Evolutionary conservation across 805 yeast species (phyloP).

Genomic region (Candida golubevii): DNA sequence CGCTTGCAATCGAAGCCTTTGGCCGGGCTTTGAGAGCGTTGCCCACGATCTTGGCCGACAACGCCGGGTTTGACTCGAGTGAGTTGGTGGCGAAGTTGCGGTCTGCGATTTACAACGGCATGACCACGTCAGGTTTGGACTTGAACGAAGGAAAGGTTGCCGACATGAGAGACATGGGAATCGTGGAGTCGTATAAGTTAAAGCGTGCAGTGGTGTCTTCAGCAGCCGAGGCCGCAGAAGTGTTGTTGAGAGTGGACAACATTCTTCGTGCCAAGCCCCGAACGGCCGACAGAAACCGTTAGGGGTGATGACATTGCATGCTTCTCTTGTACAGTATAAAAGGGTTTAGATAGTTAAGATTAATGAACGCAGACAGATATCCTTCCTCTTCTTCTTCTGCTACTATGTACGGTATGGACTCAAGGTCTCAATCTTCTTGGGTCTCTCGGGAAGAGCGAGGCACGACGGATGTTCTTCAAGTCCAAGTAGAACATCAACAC

Average conservation of each 20-base stretch:
- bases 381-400: too few species aligned
- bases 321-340: constrained; percentile 3
- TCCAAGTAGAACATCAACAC: constrained; percentile 98
- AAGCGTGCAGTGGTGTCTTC: constrained; percentile 91
- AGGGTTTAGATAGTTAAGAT: constrained; percentile 4
- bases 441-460: constrained; percentile 99
- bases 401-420: too few species aligned
- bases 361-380: background rate
- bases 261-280: constrained; percentile 96
- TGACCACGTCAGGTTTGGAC: constrained; percentile 88
- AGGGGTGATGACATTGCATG: constrained; percentile 3
- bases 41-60: constrained; percentile 93
- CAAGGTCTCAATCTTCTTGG: constrained; percentile 90
- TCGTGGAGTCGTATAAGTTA: constrained; percentile 88
- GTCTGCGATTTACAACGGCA: constrained; percentile 87
- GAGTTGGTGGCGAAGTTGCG: constrained; percentile 88
- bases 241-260: constrained; percentile 90
- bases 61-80: constrained; percentile 93
- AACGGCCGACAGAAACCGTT: constrained; percentile 80
- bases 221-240: constrained; percentile 98
- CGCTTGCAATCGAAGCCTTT: constrained; percentile 91
- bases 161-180: constrained; percentile 91
- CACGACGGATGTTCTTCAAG: constrained; percentile 95
- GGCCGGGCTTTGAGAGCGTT: constrained; percentile 91
- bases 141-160: constrained; percentile 79